These are phyloP conservation scores for Penicillium sp. DNA, from an alignment of 2,329 filamentous ascomycete genomes.

Conservation along the genomic window DNA sequence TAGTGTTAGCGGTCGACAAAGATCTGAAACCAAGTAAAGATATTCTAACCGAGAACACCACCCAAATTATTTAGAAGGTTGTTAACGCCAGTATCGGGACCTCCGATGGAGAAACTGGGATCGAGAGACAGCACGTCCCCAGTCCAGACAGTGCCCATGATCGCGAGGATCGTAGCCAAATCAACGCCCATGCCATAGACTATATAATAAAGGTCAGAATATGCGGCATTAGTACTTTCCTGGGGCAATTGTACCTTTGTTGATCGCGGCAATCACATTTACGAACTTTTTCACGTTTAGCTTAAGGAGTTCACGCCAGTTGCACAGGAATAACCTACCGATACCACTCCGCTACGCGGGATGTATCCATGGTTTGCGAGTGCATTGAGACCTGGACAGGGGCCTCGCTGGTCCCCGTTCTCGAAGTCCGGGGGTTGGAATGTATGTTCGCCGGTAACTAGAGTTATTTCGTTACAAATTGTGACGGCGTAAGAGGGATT, in stretches of 20 bases:
- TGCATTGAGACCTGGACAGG: slow-evolving; percentile 45
- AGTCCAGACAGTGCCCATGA: slow-evolving; percentile 49
- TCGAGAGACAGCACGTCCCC: slow-evolving; percentile 52
- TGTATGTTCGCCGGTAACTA: slow-evolving; percentile 36
- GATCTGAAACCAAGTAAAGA: background rate
- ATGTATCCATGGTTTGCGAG: slow-evolving; percentile 46
- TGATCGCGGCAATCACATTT: slow-evolving; percentile 36
- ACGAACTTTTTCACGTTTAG: slow-evolving; percentile 21
- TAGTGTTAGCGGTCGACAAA: background rate
- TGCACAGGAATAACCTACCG: slow-evolving; percentile 14
- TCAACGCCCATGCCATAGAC: slow-evolving; percentile 52
- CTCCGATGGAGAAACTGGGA: slow-evolving; percentile 54
- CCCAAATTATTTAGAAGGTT: slow-evolving; percentile 46
- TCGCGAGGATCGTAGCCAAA: slow-evolving; percentile 42
- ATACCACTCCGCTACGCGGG: slow-evolving; percentile 40
- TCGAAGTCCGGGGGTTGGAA: slow-evolving; percentile 37
- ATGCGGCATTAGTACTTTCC: rapidly evolving
- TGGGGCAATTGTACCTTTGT: slow-evolving; percentile 27
- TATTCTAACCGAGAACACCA: slow-evolving; percentile 41
- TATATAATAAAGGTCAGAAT: slow-evolving; percentile 8
- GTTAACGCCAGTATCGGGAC: slow-evolving; percentile 38
- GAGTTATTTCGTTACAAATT: background rate
- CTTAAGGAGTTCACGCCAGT: background rate
- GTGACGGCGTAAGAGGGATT: background rate
- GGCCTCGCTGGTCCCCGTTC: slow-evolving; percentile 40